Percentiles rank a stretch among this genome's conserved stretches.
phyloP scores from a whole-genome alignment of 495 filamentous ascomycete genomes.

The Hyaloscypha finlandica region DNA sequence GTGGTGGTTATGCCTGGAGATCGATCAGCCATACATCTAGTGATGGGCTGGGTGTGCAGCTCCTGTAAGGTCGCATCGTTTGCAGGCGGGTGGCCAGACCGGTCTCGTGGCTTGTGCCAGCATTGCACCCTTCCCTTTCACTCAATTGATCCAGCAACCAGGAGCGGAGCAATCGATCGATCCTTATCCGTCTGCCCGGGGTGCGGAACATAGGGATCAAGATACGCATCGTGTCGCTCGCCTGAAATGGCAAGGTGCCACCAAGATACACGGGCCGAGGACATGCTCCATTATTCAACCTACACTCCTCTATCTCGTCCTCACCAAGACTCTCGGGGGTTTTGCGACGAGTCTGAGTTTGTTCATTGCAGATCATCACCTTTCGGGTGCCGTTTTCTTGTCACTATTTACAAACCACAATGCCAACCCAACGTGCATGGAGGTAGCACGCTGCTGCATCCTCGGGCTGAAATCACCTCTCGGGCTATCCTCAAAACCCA shows the following conservation, averaged over 20 bases:
- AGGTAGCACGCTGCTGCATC: conserved; percentile 16
- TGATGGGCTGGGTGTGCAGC: background rate
- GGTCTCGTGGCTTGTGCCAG: conserved; percentile 5
- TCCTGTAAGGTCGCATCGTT: background rate
- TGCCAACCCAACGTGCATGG: conserved; percentile 24
- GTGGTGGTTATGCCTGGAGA: background rate
- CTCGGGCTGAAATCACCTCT: conserved; percentile 1
- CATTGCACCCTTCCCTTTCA: background rate
- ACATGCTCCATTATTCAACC: background rate
- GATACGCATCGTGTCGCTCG: background rate
- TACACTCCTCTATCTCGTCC: background rate
- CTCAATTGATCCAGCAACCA: conserved; percentile 8
- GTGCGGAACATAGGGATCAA: background rate
- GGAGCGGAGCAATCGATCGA: background rate
- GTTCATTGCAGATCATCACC: background rate
- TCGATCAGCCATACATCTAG: background rate
- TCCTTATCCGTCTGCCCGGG: background rate
- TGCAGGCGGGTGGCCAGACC: conserved; percentile 6
- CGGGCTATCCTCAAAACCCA: conserved; percentile 10
- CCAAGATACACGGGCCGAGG: background rate
- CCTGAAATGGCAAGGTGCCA: background rate
- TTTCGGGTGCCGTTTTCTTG: background rate
- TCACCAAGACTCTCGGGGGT: background rate
- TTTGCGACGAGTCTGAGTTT: background rate
- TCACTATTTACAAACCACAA: background rate